Evolutionary conservation across 2,329 filamentous ascomycete species (phyloP).

Genomic region (Zalaria sp.): DNA sequence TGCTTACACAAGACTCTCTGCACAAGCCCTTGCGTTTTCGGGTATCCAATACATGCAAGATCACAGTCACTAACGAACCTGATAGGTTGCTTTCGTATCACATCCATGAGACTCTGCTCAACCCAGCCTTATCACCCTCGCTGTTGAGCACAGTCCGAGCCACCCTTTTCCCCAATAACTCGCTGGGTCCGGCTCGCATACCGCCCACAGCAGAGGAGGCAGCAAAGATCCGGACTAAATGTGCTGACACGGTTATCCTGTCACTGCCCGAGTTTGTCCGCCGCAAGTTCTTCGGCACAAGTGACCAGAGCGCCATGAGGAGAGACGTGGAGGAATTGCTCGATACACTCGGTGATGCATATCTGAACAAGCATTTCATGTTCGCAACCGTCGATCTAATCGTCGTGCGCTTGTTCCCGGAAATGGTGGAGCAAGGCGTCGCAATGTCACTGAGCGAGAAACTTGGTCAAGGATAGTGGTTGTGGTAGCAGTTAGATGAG

Average conservation of each 20-base stretch:
- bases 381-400: slow-evolving; percentile 72
- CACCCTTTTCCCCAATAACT: slow-evolving; percentile 76
- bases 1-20: no score
- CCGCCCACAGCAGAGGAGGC: slow-evolving; percentile 45
- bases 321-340: slow-evolving; percentile 44
- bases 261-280: slow-evolving; percentile 33
- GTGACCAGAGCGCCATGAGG: slow-evolving; percentile 21
- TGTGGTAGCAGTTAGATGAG: not conserved
- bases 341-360: slow-evolving; percentile 63
- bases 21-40: no score
- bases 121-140: slow-evolving; percentile 28
- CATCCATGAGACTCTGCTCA: slow-evolving; percentile 26
- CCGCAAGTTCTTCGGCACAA: slow-evolving; percentile 27
- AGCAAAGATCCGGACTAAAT: slow-evolving; percentile 49
- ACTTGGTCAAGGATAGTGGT: no score
- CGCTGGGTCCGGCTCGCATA: slow-evolving; percentile 50
- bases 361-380: slow-evolving; percentile 85
- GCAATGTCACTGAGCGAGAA: not conserved
- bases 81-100: slow-evolving; percentile 32
- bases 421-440: slow-evolving; percentile 38
- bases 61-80: not conserved
- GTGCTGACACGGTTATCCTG: slow-evolving; percentile 44
- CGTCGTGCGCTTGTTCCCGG: slow-evolving; percentile 70
- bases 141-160: slow-evolving; percentile 56
- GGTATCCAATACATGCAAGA: no score